Percentiles rank a stretch among this genome's conserved stretches.
Evolutionary conservation across 768 basidiomycete genomes (phyloP).

Genomic region (Mycena polygramma): DNA sequence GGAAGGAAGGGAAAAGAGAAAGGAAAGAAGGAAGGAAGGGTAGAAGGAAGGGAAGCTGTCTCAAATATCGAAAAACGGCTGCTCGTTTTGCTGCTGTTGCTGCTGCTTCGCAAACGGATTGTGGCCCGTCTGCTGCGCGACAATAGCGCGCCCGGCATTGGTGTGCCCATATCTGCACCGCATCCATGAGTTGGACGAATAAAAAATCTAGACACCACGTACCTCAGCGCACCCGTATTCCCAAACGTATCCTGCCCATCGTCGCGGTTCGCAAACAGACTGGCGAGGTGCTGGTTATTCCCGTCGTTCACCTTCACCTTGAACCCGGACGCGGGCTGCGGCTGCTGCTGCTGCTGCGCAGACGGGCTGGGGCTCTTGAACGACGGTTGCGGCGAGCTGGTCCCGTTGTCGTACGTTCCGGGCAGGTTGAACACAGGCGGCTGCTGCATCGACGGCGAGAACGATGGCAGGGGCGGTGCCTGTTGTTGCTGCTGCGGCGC

Average conservation of each 20-base stretch:
- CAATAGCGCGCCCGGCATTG: constrained; percentile 60
- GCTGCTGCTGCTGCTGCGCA: constrained; percentile 47
- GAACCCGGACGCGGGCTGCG: constrained; percentile 49
- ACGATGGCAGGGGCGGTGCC: constrained; percentile 51
- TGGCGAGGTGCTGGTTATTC: constrained; percentile 86
- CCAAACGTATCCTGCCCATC: constrained; percentile 98
- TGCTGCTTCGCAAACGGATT: constrained; percentile 79
- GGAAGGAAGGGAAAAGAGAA: neutral
- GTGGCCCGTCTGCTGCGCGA: constrained; percentile 59
- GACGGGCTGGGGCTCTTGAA: constrained; percentile 51
- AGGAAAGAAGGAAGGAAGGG: constrained; percentile 7
- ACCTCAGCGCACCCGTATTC: constrained; percentile 84
- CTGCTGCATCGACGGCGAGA: constrained; percentile 40
- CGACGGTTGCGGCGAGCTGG: constrained; percentile 55
- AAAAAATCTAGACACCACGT: constrained; percentile 41
- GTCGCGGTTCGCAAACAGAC: constrained; percentile 87
- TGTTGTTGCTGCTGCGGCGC: constrained; percentile 57
- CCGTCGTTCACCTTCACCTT: constrained; percentile 60
- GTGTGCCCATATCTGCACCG: constrained; percentile 68
- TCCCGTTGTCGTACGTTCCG: constrained; percentile 75
- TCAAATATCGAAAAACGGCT: constrained; percentile 85
- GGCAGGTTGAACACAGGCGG: constrained; percentile 75
- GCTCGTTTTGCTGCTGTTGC: constrained; percentile 73
- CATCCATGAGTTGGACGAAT: constrained; percentile 9
- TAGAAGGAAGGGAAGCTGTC: neutral